Base-by-base conservation (phyloP, 2,329 filamentous ascomycete species). In the Colletotrichum abscissum region DNA sequence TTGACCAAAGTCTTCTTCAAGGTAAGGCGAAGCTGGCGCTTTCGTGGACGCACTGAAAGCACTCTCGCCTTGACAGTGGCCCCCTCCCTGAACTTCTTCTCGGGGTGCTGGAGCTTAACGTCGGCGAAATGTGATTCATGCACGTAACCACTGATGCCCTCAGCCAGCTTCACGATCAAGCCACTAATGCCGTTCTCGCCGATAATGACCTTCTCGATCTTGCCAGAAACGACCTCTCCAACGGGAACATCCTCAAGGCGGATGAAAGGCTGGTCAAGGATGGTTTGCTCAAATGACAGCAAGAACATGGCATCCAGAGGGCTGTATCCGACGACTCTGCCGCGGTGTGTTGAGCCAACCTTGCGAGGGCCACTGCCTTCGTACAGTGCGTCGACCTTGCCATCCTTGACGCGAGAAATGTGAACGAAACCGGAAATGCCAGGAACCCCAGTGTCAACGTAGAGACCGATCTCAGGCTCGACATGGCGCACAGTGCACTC, bases 1-100 rank as follows among this genome's bases (percentile, higher is more conserved):
- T 98, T 97, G 76, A 99, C 91, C 22, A 99, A 87, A 1, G 94
- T 94, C 86, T 98, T 99, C 87, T 98, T 99, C 77, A 99, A 82
- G 0, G 97, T 98, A 76, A 99, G 88, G 38, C 94, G 92, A 76
- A 98, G 89, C 79, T 95, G 93, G 72, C 92, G 92, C 84, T 93
- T 96, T 63, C 90, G 88, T 2, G 90, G 83, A 78, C 98, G 91
- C 19, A 92, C 93, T 0, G 95, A 97, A 33, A 99, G 85, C 30
- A 99, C 94, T 73, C 96, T 90, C 24, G 94, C 93, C 77, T 94
- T 98, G 75, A 99, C 92, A 65, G 92, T 90, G 82, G 94, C 90
- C 1, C 95, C 95, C 81, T 96, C 94, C 74, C 93, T 91, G 84
- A 98, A 99, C 81, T 98, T 98, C 86, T 96, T 97, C 82, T 99